A percentile compares a stretch with the other conserved stretches of the same genome.
Evolutionary conservation across 768 basidiomycete species (phyloP).

Genomic region (Lentinus brumalis): DNA sequence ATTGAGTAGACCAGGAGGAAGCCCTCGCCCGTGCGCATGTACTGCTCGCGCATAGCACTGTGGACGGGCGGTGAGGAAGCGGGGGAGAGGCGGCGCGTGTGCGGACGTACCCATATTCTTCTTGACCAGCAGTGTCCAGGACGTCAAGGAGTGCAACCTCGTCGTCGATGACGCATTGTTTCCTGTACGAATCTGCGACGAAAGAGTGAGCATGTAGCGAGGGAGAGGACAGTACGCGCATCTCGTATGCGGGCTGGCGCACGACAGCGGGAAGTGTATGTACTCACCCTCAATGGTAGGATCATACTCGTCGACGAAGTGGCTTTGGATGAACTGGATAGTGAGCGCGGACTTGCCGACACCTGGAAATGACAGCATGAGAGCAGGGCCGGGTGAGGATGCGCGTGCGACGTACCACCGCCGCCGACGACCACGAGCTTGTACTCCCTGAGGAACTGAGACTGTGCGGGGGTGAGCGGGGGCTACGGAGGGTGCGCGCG

Average conservation of each 20-base stretch:
- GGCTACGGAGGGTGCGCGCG: neutral
- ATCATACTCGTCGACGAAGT: conserved; percentile 92
- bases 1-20: conserved; percentile 98
- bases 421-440: conserved; percentile 99
- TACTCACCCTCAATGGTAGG: conserved; percentile 88
- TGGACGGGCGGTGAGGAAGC: conserved; percentile 2
- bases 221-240: neutral
- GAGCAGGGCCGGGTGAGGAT: neutral
- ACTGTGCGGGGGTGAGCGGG: conserved; percentile 42
- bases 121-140: conserved; percentile 96
- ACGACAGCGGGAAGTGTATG: neutral
- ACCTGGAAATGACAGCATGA: conserved; percentile 35
- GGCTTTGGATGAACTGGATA: conserved; percentile 97
- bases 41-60: conserved; percentile 98
- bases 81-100: neutral
- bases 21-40: conserved; percentile 98
- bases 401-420: conserved; percentile 63
- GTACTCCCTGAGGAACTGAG: conserved; percentile 93
- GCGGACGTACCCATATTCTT: conserved; percentile 89
- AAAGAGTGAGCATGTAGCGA: neutral
- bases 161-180: conserved; percentile 97
- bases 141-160: conserved; percentile 97
- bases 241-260: neutral
- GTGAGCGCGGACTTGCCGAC: conserved; percentile 92
- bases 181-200: conserved; percentile 86